Conservation (phyloP, 1,139 yeast species). For the Suzukiozyma palmioleophila region DNA sequence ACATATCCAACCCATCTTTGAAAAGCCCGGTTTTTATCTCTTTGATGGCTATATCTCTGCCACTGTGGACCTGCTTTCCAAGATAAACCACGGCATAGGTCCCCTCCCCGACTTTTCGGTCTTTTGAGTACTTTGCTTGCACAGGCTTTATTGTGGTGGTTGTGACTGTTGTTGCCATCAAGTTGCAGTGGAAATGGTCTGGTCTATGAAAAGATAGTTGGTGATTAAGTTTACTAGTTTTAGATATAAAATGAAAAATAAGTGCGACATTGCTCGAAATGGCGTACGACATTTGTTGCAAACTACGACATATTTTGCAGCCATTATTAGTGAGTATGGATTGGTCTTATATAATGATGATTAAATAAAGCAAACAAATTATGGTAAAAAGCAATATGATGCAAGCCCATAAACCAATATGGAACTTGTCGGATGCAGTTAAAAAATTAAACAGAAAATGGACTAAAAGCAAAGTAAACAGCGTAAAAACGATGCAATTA, state of each 20-base stretch:
- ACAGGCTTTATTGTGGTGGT: conserved; percentile 3
- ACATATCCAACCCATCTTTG: conserved; percentile 96
- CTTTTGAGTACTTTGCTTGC: conserved; percentile 39
- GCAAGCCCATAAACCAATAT: no score
- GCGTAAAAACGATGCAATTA: no score
- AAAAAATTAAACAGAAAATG: no score
- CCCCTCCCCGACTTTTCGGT: conserved; percentile 95
- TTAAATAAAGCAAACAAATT: not conserved
- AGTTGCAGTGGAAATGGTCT: no score
- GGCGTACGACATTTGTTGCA: no score
- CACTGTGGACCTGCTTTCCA: conserved; percentile 58
- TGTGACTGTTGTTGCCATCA: conserved; percentile 1
- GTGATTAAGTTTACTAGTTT: no score
- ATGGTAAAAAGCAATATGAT: not conserved
- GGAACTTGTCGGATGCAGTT: no score
- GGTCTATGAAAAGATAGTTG: no score
- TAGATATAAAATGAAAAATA: no score
- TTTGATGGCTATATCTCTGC: conserved; percentile 78
- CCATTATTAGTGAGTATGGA: not conserved
- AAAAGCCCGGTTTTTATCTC: conserved; percentile 93
- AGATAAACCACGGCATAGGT: conserved; percentile 96
- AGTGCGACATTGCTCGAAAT: no score
- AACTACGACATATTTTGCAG: no score
- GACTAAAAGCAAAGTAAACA: no score
- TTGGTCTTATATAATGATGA: not conserved